These are phyloP conservation scores for Lipomyces yamadae DNA, from an alignment of 805 yeast species.

Conservation along the genomic window DNA sequence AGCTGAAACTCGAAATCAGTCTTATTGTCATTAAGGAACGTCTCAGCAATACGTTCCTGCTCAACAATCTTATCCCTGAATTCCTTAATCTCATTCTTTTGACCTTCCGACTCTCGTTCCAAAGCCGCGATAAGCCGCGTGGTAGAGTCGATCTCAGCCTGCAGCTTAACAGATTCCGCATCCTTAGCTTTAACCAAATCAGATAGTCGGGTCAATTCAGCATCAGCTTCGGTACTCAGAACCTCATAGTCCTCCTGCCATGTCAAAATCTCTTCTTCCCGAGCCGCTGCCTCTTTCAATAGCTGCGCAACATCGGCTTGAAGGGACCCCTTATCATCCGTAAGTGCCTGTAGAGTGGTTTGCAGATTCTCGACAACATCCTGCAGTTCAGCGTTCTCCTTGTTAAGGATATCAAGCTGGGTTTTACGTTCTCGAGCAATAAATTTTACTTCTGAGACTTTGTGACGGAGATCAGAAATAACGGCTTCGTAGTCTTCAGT, in stretches of 20 bases:
- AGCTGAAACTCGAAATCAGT: constrained; percentile 10
- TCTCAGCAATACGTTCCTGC: constrained; percentile 14
- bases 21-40: constrained; percentile 7
- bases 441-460: constrained; percentile 26
- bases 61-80: constrained; percentile 17
- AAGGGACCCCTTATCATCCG: constrained; percentile 17
- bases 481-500: constrained; percentile 23
- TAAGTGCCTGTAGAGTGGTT: constrained; percentile 18
- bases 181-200: constrained; percentile 26
- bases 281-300: constrained; percentile 19
- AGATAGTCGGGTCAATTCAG: constrained; percentile 27
- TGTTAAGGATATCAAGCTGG: constrained; percentile 34
- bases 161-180: constrained; percentile 18
- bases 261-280: constrained; percentile 31
- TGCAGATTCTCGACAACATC: constrained; percentile 28
- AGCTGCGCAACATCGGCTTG: constrained; percentile 27
- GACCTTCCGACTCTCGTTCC: constrained; percentile 25
- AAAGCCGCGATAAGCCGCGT: constrained; percentile 21
- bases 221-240: constrained; percentile 32
- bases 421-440: constrained; percentile 36
- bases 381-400: constrained; percentile 32
- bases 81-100: constrained; percentile 17
- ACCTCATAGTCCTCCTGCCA: constrained; percentile 38
- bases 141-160: constrained; percentile 26
- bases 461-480: constrained; percentile 26